These are phyloP conservation scores for Verticillium isaacii DNA, from an alignment of 2,329 filamentous ascomycete species.

Conservation along the genomic window DNA sequence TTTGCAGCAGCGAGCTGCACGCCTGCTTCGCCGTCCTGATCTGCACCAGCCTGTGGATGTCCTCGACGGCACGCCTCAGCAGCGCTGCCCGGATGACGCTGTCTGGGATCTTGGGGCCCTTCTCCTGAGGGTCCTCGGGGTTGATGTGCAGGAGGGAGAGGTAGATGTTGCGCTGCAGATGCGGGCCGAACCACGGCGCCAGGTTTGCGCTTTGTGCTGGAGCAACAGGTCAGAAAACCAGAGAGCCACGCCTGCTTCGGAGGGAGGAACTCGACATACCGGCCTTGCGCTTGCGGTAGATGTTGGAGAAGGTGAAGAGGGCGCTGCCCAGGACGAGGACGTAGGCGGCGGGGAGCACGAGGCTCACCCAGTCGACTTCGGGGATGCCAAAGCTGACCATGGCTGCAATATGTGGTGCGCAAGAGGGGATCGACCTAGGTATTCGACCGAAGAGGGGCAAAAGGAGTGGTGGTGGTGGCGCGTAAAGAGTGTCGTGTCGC, in stretches of 20 bases:
- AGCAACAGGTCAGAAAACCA: slow-evolving; percentile 8
- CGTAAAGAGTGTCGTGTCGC: background rate
- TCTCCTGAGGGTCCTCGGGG: slow-evolving; percentile 46
- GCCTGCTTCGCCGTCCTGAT: slow-evolving; percentile 86
- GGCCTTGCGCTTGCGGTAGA: slow-evolving; percentile 91
- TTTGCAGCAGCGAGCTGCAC: slow-evolving; percentile 74
- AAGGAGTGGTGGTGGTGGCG: background rate
- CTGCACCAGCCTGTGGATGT: slow-evolving; percentile 87
- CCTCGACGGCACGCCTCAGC: slow-evolving; percentile 82
- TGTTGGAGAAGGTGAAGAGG: slow-evolving; percentile 83
- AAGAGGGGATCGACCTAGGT: background rate
- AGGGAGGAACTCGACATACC: slow-evolving; percentile 43
- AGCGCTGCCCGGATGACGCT: slow-evolving; percentile 84
- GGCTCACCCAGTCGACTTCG: slow-evolving; percentile 68
- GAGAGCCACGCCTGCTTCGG: background rate
- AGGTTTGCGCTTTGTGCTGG: slow-evolving; percentile 75
- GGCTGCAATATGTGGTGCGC: slow-evolving; percentile 14
- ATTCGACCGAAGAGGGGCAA: background rate
- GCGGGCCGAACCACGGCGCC: slow-evolving; percentile 88
- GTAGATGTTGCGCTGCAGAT: slow-evolving; percentile 92
- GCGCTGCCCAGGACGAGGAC: slow-evolving; percentile 82
- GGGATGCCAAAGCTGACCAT: slow-evolving; percentile 46
- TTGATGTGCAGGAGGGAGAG: slow-evolving; percentile 82
- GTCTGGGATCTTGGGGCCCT: slow-evolving; percentile 70
- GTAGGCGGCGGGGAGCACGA: slow-evolving; percentile 85